Conservation (phyloP, 2,329 filamentous ascomycete genomes). For the Penicillium digitatum region DNA sequence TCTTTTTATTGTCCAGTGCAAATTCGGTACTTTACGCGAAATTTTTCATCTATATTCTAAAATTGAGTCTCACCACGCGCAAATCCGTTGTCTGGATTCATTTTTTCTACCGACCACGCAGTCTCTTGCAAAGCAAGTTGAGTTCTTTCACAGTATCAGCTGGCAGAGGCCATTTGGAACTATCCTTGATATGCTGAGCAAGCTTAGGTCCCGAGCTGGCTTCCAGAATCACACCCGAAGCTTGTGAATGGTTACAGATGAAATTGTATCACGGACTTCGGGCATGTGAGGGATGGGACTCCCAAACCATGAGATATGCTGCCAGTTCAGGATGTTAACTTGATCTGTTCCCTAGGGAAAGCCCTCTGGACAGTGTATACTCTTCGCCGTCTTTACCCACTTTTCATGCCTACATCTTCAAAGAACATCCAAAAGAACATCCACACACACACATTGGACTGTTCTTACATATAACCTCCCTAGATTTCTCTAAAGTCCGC, state of each 20-base stretch:
- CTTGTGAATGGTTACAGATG: too few species aligned
- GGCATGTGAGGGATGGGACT: too few species aligned
- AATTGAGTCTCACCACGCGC: neutral
- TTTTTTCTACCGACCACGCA: neutral
- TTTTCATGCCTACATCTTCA: too few species aligned
- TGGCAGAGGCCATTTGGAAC: slow-evolving; percentile 33
- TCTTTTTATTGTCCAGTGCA: neutral
- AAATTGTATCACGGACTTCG: too few species aligned
- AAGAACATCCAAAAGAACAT: too few species aligned
- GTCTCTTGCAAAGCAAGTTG: slow-evolving; percentile 3
- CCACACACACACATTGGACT: too few species aligned
- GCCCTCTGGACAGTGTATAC: too few species aligned
- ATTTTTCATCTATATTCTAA: neutral
- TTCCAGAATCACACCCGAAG: slow-evolving; percentile 37
- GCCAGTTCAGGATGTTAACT: too few species aligned
- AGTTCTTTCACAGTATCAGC: slow-evolving; percentile 15
- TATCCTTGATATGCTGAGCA: slow-evolving; percentile 27
- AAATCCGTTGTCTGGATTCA: neutral
- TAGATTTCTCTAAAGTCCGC: neutral
- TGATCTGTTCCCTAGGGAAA: too few species aligned
- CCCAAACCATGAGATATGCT: too few species aligned
- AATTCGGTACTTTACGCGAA: slow-evolving; percentile 1
- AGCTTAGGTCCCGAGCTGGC: slow-evolving; percentile 34
- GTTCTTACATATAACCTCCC: too few species aligned
- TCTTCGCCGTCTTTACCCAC: too few species aligned